These are phyloP conservation scores for Calcarisporium arbuscula DNA, from an alignment of 2,329 filamentous ascomycete species.

Conservation along the genomic window DNA sequence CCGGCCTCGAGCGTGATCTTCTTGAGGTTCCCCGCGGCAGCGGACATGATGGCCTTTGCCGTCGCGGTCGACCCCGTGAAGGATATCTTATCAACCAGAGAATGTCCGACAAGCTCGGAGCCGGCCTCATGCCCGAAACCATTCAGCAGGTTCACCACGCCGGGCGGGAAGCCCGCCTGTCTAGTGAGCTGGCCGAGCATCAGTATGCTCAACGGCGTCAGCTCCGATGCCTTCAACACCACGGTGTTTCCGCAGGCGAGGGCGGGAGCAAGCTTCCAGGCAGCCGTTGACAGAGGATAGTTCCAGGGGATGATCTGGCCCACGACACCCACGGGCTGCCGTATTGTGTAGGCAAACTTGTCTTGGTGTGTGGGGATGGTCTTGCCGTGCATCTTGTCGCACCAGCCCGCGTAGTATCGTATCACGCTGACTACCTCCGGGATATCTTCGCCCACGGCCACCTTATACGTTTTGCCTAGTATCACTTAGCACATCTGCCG, in stretches of 20 bases:
- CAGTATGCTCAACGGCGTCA: slow-evolving; percentile 62
- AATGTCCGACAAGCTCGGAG: slow-evolving; percentile 47
- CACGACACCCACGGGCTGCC: slow-evolving; percentile 53
- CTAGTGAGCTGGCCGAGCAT: slow-evolving; percentile 56
- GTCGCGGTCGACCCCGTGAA: slow-evolving; percentile 68
- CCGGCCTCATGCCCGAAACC: slow-evolving; percentile 69
- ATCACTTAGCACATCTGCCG: not conserved
- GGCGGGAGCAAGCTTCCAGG: slow-evolving; percentile 70
- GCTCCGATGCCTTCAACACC: slow-evolving; percentile 64
- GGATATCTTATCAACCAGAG: slow-evolving; percentile 65
- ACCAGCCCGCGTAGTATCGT: slow-evolving; percentile 56
- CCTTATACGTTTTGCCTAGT: slow-evolving; percentile 52
- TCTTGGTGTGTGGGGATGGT: slow-evolving; percentile 66
- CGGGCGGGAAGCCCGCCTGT: slow-evolving; percentile 67
- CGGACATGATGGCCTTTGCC: slow-evolving; percentile 67
- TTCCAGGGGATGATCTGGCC: slow-evolving; percentile 83
- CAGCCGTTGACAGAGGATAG: slow-evolving; percentile 68
- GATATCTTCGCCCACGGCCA: slow-evolving; percentile 54
- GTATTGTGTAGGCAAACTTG: slow-evolving; percentile 68
- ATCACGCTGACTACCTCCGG: slow-evolving; percentile 24
- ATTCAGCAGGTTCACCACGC: slow-evolving; percentile 65
- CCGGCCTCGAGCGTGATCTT: slow-evolving; percentile 70
- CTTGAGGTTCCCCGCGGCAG: slow-evolving; percentile 66
- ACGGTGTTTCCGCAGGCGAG: slow-evolving; percentile 63
- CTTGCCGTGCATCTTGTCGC: slow-evolving; percentile 78